These are phyloP conservation scores for Trichosporon sp. DNA, from an alignment of 1,284 basidiomycete species.

Conservation along the genomic window DNA sequence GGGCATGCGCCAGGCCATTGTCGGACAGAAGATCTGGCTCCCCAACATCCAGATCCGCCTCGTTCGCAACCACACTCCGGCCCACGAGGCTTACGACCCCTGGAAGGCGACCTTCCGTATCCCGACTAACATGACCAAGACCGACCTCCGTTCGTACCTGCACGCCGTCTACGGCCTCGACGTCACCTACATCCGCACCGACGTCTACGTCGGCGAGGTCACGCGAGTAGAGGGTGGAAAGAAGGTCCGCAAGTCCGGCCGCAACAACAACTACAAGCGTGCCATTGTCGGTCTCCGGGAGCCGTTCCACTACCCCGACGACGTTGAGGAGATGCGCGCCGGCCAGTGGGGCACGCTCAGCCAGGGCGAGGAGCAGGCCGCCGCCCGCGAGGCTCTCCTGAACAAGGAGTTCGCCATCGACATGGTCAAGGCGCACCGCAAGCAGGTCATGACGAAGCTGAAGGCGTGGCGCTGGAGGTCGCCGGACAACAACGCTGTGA, in stretches of 20 bases:
- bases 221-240: constrained; percentile 47
- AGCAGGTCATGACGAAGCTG: constrained; percentile 38
- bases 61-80: constrained; percentile 78
- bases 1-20: constrained; percentile 57
- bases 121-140: constrained; percentile 80
- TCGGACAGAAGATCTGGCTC: constrained; percentile 81
- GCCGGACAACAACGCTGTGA: constrained; percentile 51
- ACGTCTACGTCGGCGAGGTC: constrained; percentile 73
- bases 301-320: constrained; percentile 86
- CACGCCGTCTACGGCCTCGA: constrained; percentile 78
- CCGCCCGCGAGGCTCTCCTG: constrained; percentile 64
- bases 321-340: constrained; percentile 70
- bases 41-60: constrained; percentile 83
- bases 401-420: constrained; percentile 64
- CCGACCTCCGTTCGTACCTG: constrained; percentile 84
- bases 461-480: constrained; percentile 53
- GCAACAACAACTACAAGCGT: constrained; percentile 72
- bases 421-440: constrained; percentile 61
- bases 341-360: constrained; percentile 30
- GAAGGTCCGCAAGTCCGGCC: constrained; percentile 44
- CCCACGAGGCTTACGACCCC: constrained; percentile 82
- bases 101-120: constrained; percentile 93
- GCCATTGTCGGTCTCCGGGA: constrained; percentile 84
- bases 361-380: constrained; percentile 59
- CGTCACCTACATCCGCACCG: constrained; percentile 90